A percentile compares a stretch with the other conserved stretches of the same genome.
Conservation (phyloP, 805 yeast genomes). For the Lachancea cidri region DNA sequence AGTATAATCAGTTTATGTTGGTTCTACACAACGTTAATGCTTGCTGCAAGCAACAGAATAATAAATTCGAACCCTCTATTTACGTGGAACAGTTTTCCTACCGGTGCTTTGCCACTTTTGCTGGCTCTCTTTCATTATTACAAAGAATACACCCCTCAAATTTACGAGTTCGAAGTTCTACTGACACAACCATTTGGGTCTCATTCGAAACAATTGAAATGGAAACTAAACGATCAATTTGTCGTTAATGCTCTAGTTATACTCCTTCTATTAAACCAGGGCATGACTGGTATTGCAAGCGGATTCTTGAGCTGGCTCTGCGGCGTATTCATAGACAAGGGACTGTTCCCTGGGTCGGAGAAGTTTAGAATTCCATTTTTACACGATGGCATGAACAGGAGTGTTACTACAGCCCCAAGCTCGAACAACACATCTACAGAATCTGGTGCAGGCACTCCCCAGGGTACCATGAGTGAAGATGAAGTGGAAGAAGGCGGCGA, state of each 20-base stretch:
- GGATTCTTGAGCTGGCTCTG: conserved; percentile 40
- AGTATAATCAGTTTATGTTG: no score
- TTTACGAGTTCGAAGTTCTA: conserved; percentile 37
- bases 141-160: conserved; percentile 37
- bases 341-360: conserved; percentile 40
- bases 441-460: conserved; percentile 21
- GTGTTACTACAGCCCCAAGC: not conserved
- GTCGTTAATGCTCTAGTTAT: conserved; percentile 28
- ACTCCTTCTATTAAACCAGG: conserved; percentile 42
- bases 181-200: conserved; percentile 26
- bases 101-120: conserved; percentile 41
- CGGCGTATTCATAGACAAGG: conserved; percentile 41
- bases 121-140: conserved; percentile 38
- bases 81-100: conserved; percentile 37
- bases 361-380: conserved; percentile 13
- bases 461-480: conserved; percentile 19
- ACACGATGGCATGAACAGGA: conserved; percentile 6
- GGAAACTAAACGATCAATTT: conserved; percentile 33
- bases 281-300: conserved; percentile 34
- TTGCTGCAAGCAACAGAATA: conserved; percentile 33
- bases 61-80: conserved; percentile 33
- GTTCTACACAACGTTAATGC: conserved; percentile 42
- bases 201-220: conserved; percentile 15
- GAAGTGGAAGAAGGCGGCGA: conserved; percentile 41
- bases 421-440: conserved; percentile 9